These are phyloP conservation scores for Chrysosporium queenslandicum DNA, from an alignment of 2,329 filamentous ascomycete species.

Conservation along the genomic window DNA sequence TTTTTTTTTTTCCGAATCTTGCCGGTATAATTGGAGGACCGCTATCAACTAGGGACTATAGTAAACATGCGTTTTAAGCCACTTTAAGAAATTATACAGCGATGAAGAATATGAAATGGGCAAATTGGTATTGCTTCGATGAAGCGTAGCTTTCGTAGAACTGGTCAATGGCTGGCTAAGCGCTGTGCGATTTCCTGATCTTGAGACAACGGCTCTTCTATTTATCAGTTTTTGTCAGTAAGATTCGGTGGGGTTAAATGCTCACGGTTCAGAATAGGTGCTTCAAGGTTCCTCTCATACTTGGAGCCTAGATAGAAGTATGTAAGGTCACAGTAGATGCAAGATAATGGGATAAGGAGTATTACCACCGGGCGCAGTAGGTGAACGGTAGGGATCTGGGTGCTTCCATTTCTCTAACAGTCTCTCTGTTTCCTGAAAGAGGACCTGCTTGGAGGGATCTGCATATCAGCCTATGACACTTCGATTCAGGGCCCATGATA, in stretches of 20 bases:
- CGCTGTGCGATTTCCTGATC: slow-evolving; percentile 6
- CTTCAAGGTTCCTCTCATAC: slow-evolving; percentile 85
- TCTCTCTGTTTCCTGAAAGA: slow-evolving; percentile 80
- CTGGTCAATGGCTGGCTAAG: no score
- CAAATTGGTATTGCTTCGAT: no score
- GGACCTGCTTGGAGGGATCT: slow-evolving; percentile 47
- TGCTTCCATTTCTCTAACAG: slow-evolving; percentile 93
- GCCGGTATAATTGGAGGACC: no score
- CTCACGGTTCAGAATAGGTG: slow-evolving; percentile 71
- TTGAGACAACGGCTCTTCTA: slow-evolving; percentile 8
- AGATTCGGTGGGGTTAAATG: slow-evolving; percentile 19
- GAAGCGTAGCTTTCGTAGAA: no score
- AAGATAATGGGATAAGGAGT: neutral
- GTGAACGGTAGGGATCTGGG: slow-evolving; percentile 81
- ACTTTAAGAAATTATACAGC: no score
- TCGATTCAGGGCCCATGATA: no score
- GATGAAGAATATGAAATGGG: no score
- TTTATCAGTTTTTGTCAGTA: neutral
- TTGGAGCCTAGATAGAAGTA: slow-evolving; percentile 60
- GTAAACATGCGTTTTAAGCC: no score
- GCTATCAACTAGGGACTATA: no score
- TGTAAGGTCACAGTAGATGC: neutral
- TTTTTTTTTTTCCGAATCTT: no score
- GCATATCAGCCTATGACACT: neutral
- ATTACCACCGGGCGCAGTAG: slow-evolving; percentile 86